Evolutionary conservation across 805 yeast species (phyloP).

Genomic region (Zygosaccharomyces rouxii): DNA sequence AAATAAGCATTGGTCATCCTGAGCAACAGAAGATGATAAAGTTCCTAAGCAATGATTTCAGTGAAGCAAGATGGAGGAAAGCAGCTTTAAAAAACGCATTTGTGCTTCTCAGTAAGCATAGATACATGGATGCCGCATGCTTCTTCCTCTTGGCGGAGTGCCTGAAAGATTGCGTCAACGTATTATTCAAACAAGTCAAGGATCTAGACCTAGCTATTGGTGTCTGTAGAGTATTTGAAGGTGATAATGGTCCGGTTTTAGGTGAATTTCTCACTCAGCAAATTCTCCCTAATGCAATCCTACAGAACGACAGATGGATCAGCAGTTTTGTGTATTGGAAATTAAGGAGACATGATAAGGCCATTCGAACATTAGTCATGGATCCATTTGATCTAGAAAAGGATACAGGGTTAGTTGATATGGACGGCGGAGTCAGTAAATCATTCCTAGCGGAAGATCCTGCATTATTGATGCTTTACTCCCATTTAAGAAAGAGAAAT

Average conservation of each 20-base stretch:
- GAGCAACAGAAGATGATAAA: conserved; percentile 80
- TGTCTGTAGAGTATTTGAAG: conserved; percentile 72
- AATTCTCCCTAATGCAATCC: conserved; percentile 53
- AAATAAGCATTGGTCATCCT: conserved; percentile 63
- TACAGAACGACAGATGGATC: conserved; percentile 72
- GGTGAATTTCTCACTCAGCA: conserved; percentile 44
- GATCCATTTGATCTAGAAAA: conserved; percentile 43
- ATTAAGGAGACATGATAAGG: conserved; percentile 41
- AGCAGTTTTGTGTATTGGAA: conserved; percentile 79
- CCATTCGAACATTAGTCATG: conserved; percentile 64
- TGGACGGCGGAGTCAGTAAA: conserved; percentile 35
- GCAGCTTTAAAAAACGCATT: conserved; percentile 93
- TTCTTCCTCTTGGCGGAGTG: conserved; percentile 79
- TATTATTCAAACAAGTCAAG: conserved; percentile 58
- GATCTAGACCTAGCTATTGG: conserved; percentile 76
- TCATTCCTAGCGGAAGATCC: conserved; percentile 74
- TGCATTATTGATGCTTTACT: conserved; percentile 63
- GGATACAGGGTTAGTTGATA: conserved; percentile 28
- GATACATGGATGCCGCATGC: conserved; percentile 82
- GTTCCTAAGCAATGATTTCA: conserved; percentile 73
- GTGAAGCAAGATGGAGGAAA: conserved; percentile 68
- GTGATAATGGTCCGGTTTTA: conserved; percentile 53
- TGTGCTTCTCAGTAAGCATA: conserved; percentile 82
- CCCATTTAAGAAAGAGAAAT: conserved; percentile 52
- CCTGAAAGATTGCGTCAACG: conserved; percentile 71